These are phyloP conservation scores for Seminavis robusta DNA, from an alignment of 108 stramenopile species.

Conservation along the genomic window DNA sequence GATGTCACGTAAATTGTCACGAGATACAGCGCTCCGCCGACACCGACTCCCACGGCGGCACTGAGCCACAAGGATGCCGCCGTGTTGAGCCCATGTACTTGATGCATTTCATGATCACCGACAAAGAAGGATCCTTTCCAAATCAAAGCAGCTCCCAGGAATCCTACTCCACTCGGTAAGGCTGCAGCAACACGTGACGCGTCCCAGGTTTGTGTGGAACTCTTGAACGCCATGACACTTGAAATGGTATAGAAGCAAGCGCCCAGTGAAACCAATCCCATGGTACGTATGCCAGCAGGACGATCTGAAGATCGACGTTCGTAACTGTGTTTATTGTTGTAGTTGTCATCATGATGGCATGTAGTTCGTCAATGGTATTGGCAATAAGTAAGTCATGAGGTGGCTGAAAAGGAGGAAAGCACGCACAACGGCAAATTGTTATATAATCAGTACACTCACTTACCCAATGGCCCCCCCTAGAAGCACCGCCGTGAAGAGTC, in stretches of 20 bases:
- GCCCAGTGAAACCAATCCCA: constrained; percentile 86
- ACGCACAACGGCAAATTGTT: background rate
- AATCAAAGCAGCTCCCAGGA: constrained; percentile 81
- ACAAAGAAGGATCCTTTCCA: constrained; percentile 66
- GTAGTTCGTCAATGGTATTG: background rate
- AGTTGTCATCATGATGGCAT: background rate
- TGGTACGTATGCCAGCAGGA: constrained; percentile 72
- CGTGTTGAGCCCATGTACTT: constrained; percentile 79
- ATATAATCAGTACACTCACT: too few relatives aligned
- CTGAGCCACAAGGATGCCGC: constrained; percentile 86
- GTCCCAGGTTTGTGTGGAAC: constrained; percentile 84
- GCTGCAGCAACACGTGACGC: constrained; percentile 73
- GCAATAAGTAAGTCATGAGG: background rate
- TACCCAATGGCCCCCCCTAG: constrained; percentile 33
- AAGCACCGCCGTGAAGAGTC: constrained; percentile 23
- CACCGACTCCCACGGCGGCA: constrained; percentile 86
- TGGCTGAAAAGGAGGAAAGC: background rate
- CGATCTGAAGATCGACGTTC: constrained; percentile 46
- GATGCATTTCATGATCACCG: constrained; percentile 19
- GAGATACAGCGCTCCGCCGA: constrained; percentile 67
- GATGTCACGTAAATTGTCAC: too few relatives aligned
- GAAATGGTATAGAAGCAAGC: constrained; percentile 85
- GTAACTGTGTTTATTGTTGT: constrained; percentile 7
- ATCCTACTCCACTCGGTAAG: constrained; percentile 86
- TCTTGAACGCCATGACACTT: constrained; percentile 72